Evolutionary conservation across 108 stramenopile species (phyloP), one percentile per base, ranked within the genome.

Genomic region (Heterococcus sp.): DNA sequence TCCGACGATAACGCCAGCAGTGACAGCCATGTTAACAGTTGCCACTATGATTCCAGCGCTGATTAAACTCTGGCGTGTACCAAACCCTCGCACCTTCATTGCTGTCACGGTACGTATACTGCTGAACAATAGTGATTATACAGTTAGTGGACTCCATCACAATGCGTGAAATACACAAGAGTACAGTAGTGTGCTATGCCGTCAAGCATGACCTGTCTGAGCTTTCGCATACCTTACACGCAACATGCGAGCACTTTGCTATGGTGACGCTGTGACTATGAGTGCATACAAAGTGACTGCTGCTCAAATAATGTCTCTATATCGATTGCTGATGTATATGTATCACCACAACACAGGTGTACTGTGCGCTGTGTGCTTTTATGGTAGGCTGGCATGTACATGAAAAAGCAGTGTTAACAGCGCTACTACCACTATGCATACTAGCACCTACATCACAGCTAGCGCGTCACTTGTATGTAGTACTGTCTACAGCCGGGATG

Each of bases 401-500:
- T 78, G 97, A 98, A 88, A 98, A 98, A 77, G 94, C 96, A 26
- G 91, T 96, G 5, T 85, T 98, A 83, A 93, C 92, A 33, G 86
- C 94, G 1, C 73, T 94, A 28, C 75, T 98, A 3, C 93, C 92
- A 5, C 37, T 73, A n/a, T 46, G 72, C 4, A 39, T 88, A 14
- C 33, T 85, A 32, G 82, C 83, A 28, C 65, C 35, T n/a, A 21
- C 31, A 21, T 66, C 58, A 21, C 28, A 4, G 35, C 66, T 38
- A 11, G 32, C n/a, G 27, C 66, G 74, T 14, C 67, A 66, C 37
- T 33, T 76, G 75, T 69, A 46, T 82, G 33, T 38, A 2, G 27
- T 75, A 14, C 35, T 73, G 14, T 75, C 75, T 27, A 70, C 71
- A 69, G 65, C 75, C 5, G 82, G 37, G 2, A 75, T 35, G 32